Base-by-base conservation (phyloP, 2,329 filamentous ascomycete genomes). In the Ophioceras dolichostomum region DNA sequence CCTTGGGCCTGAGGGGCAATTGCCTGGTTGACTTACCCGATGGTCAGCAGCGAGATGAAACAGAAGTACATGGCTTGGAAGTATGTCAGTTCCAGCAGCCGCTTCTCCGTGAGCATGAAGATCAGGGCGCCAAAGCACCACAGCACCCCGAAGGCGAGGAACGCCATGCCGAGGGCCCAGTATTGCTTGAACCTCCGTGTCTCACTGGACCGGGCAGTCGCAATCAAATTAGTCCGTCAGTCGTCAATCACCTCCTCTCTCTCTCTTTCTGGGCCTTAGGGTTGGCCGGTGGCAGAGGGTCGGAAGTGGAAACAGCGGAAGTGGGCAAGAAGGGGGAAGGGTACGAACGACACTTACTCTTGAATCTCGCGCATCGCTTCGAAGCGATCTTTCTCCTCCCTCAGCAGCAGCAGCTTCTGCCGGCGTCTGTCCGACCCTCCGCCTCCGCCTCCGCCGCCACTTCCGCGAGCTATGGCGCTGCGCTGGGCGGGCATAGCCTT, bases 41-140 rank as follows among this genome's bases (percentile, higher is more conserved):
- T 78, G 0, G 79, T 83, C 9, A 83, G 52, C 1, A 84, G 67
- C 2, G 70, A 73, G 16, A 79, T 69, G 47, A 80, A 83, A 50
- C 74, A 79, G 53, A 83, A 83, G 52, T 83, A 83, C 7, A 84
- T 55, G 0, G 72, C 63, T 45, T 81, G 56, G 46, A 82, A 83
- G 47, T 83, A 83, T 4, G 57, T 65, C 50, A 78, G 59, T 2
- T 51, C 47, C 45, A 75, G 71, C 0, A 65, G 61, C 2, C 67
- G 47, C 8, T 58, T 50, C 45, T 83, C 79, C 1, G 71, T 64
- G 22, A 59, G 49, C 65, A 70, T 79, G 53, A 84, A 83, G 1
- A 79, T 70, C 2, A 74, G 53, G 0, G 79, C 79, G 20, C 79
- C 79, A 4, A 77, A 53, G 36, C 70, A 70, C 79, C 79, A 83